A percentile compares a stretch with the other conserved stretches of the same genome.
phyloP scores from a whole-genome alignment of 2,329 filamentous ascomycete genomes.

The Fusarium agapanthi region DNA sequence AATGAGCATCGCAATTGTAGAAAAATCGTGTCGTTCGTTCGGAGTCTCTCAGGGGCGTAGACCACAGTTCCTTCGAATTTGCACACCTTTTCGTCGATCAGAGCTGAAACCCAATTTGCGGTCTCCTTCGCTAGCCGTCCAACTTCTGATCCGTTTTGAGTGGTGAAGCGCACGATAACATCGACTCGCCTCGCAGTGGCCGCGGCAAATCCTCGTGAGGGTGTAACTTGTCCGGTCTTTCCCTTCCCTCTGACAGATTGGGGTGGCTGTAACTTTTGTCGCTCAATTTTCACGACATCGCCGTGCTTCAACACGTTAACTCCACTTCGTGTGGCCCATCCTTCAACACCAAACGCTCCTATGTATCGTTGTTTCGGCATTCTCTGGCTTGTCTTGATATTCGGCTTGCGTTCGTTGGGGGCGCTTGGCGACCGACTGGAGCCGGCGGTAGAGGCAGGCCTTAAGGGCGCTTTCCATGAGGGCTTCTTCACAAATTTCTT shows the following conservation, averaged over 20 bases:
- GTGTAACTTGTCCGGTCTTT: slow-evolving; percentile 50
- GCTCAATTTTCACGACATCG: slow-evolving; percentile 86
- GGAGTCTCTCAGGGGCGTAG: slow-evolving; percentile 83
- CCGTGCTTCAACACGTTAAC: slow-evolving; percentile 78
- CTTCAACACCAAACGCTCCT: slow-evolving; percentile 89
- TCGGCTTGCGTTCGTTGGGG: slow-evolving; percentile 9
- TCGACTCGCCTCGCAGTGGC: slow-evolving; percentile 75
- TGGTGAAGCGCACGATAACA: slow-evolving; percentile 91
- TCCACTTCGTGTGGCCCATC: slow-evolving; percentile 91
- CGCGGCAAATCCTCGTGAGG: slow-evolving; percentile 54
- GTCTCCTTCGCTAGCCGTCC: slow-evolving; percentile 87
- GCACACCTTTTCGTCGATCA: slow-evolving; percentile 91
- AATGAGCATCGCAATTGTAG: slow-evolving; percentile 85
- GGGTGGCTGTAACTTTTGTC: slow-evolving; percentile 76
- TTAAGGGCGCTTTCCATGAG: slow-evolving; percentile 5
- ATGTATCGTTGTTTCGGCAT: slow-evolving; percentile 72
- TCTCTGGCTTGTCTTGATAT: slow-evolving; percentile 22
- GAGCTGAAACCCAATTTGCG: slow-evolving; percentile 88
- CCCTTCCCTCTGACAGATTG: slow-evolving; percentile 55
- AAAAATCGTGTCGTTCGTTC: slow-evolving; percentile 94
- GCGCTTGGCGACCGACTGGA: slow-evolving; percentile 15
- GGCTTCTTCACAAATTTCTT: slow-evolving; percentile 56
- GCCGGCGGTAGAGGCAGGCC: neutral
- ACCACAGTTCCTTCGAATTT: slow-evolving; percentile 88
- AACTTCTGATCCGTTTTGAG: slow-evolving; percentile 79